Base-by-base conservation (phyloP, 2,329 filamentous ascomycete genomes). In the Fusarium sp. region DNA sequence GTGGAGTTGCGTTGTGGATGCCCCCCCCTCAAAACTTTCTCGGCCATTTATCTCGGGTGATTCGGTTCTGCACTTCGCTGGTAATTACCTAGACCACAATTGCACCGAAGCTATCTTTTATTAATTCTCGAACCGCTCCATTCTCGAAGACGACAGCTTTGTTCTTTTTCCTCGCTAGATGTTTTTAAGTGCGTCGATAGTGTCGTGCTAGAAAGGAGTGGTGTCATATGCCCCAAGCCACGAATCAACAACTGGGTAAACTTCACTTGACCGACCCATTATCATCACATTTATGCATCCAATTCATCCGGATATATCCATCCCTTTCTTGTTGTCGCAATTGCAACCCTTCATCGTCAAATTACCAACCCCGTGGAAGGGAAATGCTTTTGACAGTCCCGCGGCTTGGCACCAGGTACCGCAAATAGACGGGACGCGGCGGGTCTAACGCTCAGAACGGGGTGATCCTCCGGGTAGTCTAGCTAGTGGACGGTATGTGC, bases 41-140 rank as follows among this genome's bases (percentile, higher is more conserved):
- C 48, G 36, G 58, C 58, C 58, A 38, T 55, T 61, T 41, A 52
- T 60, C 45, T 35, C 47, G 57, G 57, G 22, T 55, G 28, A 56
- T 61, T 61, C 57, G 47, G 47, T 36, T 49, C 41, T 58, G 24
- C 24, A 28, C 41, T 22, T 49, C 20, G 20, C 33, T 58, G 18
- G 8, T n/a, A 17, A 57, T 57, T 57, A 20, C 38, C 36, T 57
- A 45, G 54, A 57, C 38, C 38, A 36, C 33, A 59, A 38, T 31
- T 49, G 14, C 33, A 28, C 57, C 57, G 44, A 48, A 22, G 3
- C 57, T 60, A 60, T 52, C 35, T 14, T 52, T 51, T n/a, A 26
- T 59, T 38, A 28, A 12, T 20, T 11, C 39, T 44, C 15, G 39
- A 51, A 12, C 56, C 33, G 33, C 17, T 24, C 56, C 44, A 24